Evolutionary conservation across 164 flowering plant genomes (phyloP).

Genomic region (Stephania japonica): DNA sequence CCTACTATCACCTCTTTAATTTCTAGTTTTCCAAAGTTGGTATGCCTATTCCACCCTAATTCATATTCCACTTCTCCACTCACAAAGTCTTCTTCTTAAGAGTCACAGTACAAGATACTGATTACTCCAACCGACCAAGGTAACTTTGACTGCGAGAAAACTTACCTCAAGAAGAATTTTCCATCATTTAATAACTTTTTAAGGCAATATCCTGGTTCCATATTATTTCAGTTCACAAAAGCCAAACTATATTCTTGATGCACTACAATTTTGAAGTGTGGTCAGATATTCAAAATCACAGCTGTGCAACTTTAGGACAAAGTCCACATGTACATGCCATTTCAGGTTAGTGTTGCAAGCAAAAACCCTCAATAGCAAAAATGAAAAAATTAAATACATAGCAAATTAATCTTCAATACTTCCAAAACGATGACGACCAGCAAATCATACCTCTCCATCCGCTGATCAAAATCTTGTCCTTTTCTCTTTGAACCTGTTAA

Average conservation of each 20-base stretch:
- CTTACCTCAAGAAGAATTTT: too few relatives aligned
- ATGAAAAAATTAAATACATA: neutral
- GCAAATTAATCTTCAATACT: neutral
- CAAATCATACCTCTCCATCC: neutral
- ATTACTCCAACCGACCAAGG: neutral
- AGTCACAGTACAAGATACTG: neutral
- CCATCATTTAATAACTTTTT: neutral
- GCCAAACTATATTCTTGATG: neutral
- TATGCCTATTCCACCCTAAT: neutral
- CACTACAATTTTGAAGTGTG: neutral
- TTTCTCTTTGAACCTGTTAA: too few relatives aligned
- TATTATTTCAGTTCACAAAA: neutral
- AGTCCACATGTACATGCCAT: neutral
- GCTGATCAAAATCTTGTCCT: too few relatives aligned
- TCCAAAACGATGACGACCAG: neutral
- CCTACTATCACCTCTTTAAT: neutral
- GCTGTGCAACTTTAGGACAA: neutral
- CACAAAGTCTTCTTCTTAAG: neutral
- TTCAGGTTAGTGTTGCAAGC: neutral
- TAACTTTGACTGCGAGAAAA: neutral
- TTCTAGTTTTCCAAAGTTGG: neutral
- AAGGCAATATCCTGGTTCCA: neutral
- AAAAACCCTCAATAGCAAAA: neutral
- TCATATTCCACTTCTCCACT: neutral
- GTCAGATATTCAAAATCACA: neutral